Base-by-base conservation (phyloP, 257 asterid genomes). In the Datura wrightii region DNA sequence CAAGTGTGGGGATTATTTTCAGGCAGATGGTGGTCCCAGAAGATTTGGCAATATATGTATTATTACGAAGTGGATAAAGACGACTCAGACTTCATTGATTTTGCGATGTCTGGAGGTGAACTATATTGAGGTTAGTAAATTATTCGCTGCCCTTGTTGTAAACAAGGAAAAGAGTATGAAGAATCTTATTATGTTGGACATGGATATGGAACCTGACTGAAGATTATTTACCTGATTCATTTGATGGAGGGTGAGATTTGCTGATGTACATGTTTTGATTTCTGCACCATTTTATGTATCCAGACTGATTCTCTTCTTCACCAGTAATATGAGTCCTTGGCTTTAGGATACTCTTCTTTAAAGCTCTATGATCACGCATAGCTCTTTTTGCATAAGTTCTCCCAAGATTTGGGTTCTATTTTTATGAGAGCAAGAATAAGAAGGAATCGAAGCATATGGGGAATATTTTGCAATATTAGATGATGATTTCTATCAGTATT, bases 1-100 rank as follows among this genome's bases (percentile, higher is more conserved):
- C 86, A 97, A 97, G 86, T 95, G 98, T 86, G 96, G 94, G 74
- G 98, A 95, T 86, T 97, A 95, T 86, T 95, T 95, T 90, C 98
- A 95, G 88, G 98, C 98, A 9, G 98, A 97, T 86, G 92, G 92
- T 85, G 96, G 97, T 59, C 97, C 98, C 53, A 91, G 98, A 89
- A 93, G 89, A 84, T 94, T 94, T 85, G 98, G 99, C 72, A 94
- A 90, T 92, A 92, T 95, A 87, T 91, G 91, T 89, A 92, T 97
- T 58, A 83, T 80, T 69, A 95, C 97, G 31, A 94, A 95, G 88
- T 89, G 91, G 93, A 91, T 91, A 55, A 92, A 91, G 85, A 91
- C 91, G 78, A 82, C 94, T 10, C 90, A 89, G 70, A 87, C 91
- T 78, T 92, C 96, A 83, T 88, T 97, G 85, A 79, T 94, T 52